phyloP scores from a whole-genome alignment of 257 asterid species.

The Nemophila menziesii region DNA sequence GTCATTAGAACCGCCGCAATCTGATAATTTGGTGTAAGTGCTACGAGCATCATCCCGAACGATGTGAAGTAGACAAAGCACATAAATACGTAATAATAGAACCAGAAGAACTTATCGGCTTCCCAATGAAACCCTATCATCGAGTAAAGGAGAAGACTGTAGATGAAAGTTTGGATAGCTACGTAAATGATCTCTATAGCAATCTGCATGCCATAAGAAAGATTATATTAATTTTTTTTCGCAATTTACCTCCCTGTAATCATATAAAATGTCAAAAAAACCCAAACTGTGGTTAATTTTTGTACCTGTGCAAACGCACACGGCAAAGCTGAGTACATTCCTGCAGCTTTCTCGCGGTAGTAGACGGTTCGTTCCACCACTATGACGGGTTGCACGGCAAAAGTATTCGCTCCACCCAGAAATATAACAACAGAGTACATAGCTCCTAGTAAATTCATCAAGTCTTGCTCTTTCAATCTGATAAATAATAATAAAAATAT shows the following conservation, averaged over 20 bases:
- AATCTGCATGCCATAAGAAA: slow-evolving; percentile 24
- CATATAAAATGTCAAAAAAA: background rate
- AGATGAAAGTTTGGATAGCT: slow-evolving; percentile 44
- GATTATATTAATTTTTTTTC: background rate
- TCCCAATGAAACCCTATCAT: slow-evolving; percentile 72
- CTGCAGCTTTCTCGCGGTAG: slow-evolving; percentile 81
- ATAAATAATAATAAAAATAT: slow-evolving; percentile 5
- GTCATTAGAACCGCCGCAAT: slow-evolving; percentile 73
- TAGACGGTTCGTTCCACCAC: slow-evolving; percentile 74
- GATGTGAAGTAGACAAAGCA: slow-evolving; percentile 66
- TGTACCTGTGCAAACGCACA: slow-evolving; percentile 55
- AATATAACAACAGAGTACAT: slow-evolving; percentile 73
- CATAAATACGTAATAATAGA: slow-evolving; percentile 67
- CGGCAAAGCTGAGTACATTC: slow-evolving; percentile 72
- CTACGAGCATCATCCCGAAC: slow-evolving; percentile 76
- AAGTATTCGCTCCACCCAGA: slow-evolving; percentile 72
- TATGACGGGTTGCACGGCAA: slow-evolving; percentile 65
- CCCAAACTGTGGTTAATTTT: background rate
- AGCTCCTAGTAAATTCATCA: slow-evolving; percentile 58
- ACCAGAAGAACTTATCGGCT: slow-evolving; percentile 41
- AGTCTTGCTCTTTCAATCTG: slow-evolving; percentile 65
- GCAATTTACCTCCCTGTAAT: background rate
- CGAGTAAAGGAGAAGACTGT: slow-evolving; percentile 52
- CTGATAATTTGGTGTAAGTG: slow-evolving; percentile 66
- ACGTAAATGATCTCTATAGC: slow-evolving; percentile 55